Percentiles rank a stretch among this genome's conserved stretches.
These are phyloP conservation scores for Neurospora hispaniola DNA, from an alignment of 495 filamentous ascomycete species.

Conservation along the genomic window DNA sequence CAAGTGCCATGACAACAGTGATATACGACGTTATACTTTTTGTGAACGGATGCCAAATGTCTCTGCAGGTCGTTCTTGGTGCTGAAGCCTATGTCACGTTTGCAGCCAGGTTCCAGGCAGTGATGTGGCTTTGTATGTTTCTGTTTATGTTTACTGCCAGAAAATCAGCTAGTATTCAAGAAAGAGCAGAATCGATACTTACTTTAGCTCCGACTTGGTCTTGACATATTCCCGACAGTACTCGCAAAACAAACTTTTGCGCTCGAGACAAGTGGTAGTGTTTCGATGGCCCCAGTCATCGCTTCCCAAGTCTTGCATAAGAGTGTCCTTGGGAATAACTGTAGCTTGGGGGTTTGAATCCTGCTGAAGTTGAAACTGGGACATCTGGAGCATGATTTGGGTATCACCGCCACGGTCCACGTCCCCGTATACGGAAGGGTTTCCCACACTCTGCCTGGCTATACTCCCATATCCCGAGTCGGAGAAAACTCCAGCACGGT, in stretches of 20 bases:
- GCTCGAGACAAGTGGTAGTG: conserved; percentile 7
- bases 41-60: conserved; percentile 61
- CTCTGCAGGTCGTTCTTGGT: conserved; percentile 72
- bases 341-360: conserved; percentile 7
- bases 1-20: conserved; percentile 57
- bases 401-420: conserved; percentile 26
- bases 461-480: conserved; percentile 58
- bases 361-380: conserved; percentile 12
- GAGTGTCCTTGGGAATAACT: neutral
- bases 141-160: conserved; percentile 64
- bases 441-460: conserved; percentile 28
- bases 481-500: conserved; percentile 32
- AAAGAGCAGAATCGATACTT: conserved; percentile 7
- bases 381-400: conserved; percentile 26
- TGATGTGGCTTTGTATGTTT: conserved; percentile 65
- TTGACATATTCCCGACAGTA: conserved; percentile 28
- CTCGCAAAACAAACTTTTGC: conserved; percentile 17
- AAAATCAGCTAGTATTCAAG: neutral
- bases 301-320: neutral
- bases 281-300: conserved; percentile 1
- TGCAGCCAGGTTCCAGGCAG: conserved; percentile 52
- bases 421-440: conserved; percentile 38
- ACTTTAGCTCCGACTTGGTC: conserved; percentile 43
- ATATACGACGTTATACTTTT: conserved; percentile 47
- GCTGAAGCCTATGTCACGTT: conserved; percentile 59